Percentiles rank a stretch among this genome's conserved stretches.
Evolutionary conservation across 192 early-diverging fungal genomes (phyloP).

Genomic region (Coemansia nantahalensis): DNA sequence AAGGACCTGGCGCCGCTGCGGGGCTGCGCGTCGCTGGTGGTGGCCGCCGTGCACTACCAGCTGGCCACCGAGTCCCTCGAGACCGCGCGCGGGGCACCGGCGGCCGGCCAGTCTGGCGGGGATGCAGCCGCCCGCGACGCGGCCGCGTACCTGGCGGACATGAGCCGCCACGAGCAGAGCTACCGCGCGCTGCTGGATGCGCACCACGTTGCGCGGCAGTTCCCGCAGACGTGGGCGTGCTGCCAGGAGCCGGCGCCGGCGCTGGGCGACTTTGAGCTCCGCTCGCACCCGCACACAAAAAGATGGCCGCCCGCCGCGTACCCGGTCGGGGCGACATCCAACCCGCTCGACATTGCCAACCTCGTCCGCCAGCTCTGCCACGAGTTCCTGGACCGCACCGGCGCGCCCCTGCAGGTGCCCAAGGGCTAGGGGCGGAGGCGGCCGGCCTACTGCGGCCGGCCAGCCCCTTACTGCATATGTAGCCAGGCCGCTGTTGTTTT

Average conservation of each 20-base stretch:
- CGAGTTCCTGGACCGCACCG: constrained; percentile 33
- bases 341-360: constrained; percentile 49
- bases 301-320: constrained; percentile 42
- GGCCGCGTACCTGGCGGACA: constrained; percentile 14
- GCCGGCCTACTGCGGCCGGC: background rate
- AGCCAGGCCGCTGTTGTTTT: no score
- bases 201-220: constrained; percentile 15
- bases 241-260: constrained; percentile 13
- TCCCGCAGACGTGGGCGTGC: constrained; percentile 39
- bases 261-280: constrained; percentile 26
- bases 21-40: constrained; percentile 32
- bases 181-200: constrained; percentile 20
- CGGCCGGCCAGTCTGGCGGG: background rate
- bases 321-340: constrained; percentile 40
- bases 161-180: constrained; percentile 24
- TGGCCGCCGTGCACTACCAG: constrained; percentile 37
- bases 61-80: constrained; percentile 18
- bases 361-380: constrained; percentile 39
- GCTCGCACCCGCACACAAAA: constrained; percentile 25
- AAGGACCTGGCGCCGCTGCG: constrained; percentile 16
- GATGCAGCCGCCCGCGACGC: constrained; percentile 7
- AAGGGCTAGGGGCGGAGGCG: background rate
- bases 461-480: no score
- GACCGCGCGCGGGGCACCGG: constrained; percentile 11
- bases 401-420: constrained; percentile 27